These are phyloP conservation scores for Candida sanyaensis DNA, from an alignment of 1,139 yeast species.

Conservation along the genomic window DNA sequence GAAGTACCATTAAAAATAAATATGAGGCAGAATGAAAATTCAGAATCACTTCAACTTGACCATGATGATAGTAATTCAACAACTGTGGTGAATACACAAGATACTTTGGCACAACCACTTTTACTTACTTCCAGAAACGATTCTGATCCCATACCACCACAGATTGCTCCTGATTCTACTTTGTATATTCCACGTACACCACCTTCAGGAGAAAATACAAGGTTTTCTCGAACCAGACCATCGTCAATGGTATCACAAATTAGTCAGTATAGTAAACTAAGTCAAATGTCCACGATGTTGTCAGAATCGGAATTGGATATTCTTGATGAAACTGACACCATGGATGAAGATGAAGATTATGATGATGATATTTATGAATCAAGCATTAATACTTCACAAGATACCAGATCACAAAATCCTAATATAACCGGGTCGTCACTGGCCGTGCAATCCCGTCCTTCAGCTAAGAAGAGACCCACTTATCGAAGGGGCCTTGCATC, in stretches of 20 bases:
- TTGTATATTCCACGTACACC: constrained; percentile 14
- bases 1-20: constrained; percentile 6
- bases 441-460: background rate
- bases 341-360: constrained; percentile 39
- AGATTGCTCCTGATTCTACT: background rate
- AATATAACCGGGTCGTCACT: background rate
- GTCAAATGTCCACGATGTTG: constrained; percentile 57
- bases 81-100: background rate
- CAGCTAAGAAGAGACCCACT: constrained; percentile 30
- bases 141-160: constrained; percentile 1
- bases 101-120: background rate
- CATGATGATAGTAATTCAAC: background rate
- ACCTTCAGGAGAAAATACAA: constrained; percentile 10
- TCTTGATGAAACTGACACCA: constrained; percentile 48
- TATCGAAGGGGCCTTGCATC: constrained; percentile 38
- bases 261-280: constrained; percentile 54
- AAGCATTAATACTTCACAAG: constrained; percentile 31
- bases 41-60: constrained; percentile 1
- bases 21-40: constrained; percentile 7
- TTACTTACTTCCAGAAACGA: background rate
- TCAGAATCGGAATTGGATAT: constrained; percentile 48
- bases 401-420: constrained; percentile 13
- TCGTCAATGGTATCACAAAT: constrained; percentile 67
- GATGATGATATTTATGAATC: constrained; percentile 39
- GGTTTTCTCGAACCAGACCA: constrained; percentile 48